These are phyloP conservation scores for Boletus semigastroideus DNA, from an alignment of 1,284 basidiomycete species.

Conservation along the genomic window DNA sequence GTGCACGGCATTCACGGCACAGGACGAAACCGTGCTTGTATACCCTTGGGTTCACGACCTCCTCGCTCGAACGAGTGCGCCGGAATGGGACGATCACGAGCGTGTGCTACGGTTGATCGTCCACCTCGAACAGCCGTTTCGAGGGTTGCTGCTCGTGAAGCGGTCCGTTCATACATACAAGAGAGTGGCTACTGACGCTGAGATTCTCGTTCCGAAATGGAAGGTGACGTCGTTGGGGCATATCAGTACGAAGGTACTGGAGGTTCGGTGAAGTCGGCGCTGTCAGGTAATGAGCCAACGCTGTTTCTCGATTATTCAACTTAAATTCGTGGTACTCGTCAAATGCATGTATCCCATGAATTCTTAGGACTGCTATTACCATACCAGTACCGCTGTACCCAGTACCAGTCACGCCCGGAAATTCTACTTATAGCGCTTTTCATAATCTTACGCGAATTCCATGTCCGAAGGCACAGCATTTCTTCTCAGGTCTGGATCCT, in stretches of 20 bases:
- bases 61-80: not conserved
- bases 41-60: slow-evolving; percentile 8
- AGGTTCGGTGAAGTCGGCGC: not conserved
- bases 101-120: slow-evolving; percentile 2
- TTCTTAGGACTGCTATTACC: too few relatives aligned
- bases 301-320: too few relatives aligned
- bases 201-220: not conserved
- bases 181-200: not conserved
- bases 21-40: not conserved
- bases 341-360: too few relatives aligned
- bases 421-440: too few relatives aligned
- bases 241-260: not conserved
- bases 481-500: too few relatives aligned
- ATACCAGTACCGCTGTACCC: too few relatives aligned
- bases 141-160: not conserved
- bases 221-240: not conserved
- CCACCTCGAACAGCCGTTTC: slow-evolving; percentile 9
- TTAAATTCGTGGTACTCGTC: too few relatives aligned
- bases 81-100: not conserved
- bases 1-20: not conserved
- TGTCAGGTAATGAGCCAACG: too few relatives aligned
- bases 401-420: too few relatives aligned
- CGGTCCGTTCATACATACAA: not conserved
- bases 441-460: too few relatives aligned
- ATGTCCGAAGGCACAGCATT: too few relatives aligned